Conservation (phyloP, 1,284 basidiomycete genomes). For the Ustilago curta region DNA sequence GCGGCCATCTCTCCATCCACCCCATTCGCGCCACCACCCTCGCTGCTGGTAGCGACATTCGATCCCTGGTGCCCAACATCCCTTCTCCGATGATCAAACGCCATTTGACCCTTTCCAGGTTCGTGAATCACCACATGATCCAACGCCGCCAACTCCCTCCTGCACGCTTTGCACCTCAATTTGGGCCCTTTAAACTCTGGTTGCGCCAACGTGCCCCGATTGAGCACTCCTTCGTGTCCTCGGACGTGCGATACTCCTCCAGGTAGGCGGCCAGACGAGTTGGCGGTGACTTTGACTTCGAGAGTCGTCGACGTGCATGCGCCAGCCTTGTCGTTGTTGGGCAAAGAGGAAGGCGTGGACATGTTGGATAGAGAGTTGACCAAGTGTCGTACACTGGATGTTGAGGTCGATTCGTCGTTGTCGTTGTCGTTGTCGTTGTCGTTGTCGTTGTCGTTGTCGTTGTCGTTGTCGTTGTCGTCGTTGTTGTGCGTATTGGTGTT, state of each 20-base stretch:
- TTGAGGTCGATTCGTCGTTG: background rate
- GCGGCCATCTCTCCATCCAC: background rate
- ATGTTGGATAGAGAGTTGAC: slow-evolving; percentile 13
- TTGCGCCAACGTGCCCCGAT: slow-evolving; percentile 35
- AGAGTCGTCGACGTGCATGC: background rate
- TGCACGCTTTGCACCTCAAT: slow-evolving; percentile 63
- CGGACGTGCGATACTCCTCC: slow-evolving; percentile 48
- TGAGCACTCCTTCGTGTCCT: slow-evolving; percentile 46
- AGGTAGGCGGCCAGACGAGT: slow-evolving; percentile 43
- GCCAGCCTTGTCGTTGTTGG: background rate
- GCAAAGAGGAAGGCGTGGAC: slow-evolving; percentile 3
- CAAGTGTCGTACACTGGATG: background rate
- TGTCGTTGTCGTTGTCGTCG: slow-evolving; percentile 3
- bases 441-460: slow-evolving; percentile 4
- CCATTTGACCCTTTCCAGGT: slow-evolving; percentile 62
- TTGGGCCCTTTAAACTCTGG: slow-evolving; percentile 42
- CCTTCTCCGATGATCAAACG: slow-evolving; percentile 60
- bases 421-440: background rate
- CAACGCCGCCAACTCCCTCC: slow-evolving; percentile 57
- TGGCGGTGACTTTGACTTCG: slow-evolving; percentile 55
- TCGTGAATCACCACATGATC: slow-evolving; percentile 66
- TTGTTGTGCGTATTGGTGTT: background rate
- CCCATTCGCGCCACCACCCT: background rate
- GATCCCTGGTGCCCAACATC: slow-evolving; percentile 21
- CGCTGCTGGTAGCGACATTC: slow-evolving; percentile 4